Conservation (phyloP, 805 yeast genomes). For the Zygosaccharomyces kombuchaensis region DNA sequence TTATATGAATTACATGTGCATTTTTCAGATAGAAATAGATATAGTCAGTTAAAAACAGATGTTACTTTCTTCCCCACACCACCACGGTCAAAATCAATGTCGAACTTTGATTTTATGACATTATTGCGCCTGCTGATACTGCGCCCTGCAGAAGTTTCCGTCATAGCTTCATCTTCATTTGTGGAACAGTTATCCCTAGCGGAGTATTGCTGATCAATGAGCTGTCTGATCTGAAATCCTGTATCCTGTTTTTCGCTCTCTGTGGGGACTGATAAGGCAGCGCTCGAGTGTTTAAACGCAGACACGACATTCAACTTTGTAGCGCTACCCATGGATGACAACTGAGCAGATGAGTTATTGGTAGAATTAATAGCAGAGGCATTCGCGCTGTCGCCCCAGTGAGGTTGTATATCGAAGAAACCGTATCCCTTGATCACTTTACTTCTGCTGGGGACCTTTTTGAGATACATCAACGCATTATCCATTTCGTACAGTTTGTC, state of each 20-base stretch:
- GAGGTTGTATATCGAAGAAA: constrained; percentile 28
- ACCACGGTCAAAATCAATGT: constrained; percentile 40
- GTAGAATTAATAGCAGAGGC: constrained; percentile 18
- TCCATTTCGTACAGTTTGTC: constrained; percentile 37
- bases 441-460: constrained; percentile 6
- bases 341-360: constrained; percentile 16
- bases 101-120: constrained; percentile 32
- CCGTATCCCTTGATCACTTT: constrained; percentile 20
- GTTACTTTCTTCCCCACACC: constrained; percentile 39
- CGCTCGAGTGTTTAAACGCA: constrained; percentile 16
- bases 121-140: constrained; percentile 20
- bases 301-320: constrained; percentile 3
- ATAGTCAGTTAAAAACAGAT: constrained; percentile 13
- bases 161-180: constrained; percentile 3
- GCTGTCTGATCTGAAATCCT: constrained; percentile 27
- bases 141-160: constrained; percentile 11
- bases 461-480: constrained; percentile 26
- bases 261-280: constrained; percentile 25
- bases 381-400: constrained; percentile 27
- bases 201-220: constrained; percentile 14
- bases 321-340: constrained; percentile 17
- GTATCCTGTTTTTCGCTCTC: constrained; percentile 28
- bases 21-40: not conserved
- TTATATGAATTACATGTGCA: constrained; percentile 2
- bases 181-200: not conserved